phyloP scores from a whole-genome alignment of 371 early-diverging fungal species.

The Choanephora cucurbitarum region DNA sequence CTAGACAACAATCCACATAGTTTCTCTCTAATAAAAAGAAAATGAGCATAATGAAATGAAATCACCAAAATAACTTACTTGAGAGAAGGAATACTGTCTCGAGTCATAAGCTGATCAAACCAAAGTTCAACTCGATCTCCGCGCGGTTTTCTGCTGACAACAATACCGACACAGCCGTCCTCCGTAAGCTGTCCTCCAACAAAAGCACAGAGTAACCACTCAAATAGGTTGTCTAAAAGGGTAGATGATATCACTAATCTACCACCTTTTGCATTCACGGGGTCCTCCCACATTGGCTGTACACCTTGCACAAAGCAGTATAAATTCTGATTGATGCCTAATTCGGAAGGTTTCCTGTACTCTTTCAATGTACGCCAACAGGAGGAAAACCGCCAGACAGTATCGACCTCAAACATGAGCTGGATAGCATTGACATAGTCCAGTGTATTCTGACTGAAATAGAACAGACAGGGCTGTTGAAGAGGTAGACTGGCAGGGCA shows the following conservation, averaged over 20 bases:
- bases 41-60: slow-evolving; percentile 1
- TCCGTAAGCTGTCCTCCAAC: slow-evolving; percentile 52
- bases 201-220: slow-evolving; percentile 52
- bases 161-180: slow-evolving; percentile 41
- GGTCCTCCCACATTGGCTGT: slow-evolving; percentile 66
- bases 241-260: slow-evolving; percentile 32
- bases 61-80: slow-evolving; percentile 36
- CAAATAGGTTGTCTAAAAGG: slow-evolving; percentile 50
- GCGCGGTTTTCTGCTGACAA: slow-evolving; percentile 44
- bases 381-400: slow-evolving; percentile 55
- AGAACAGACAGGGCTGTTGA: slow-evolving; percentile 30
- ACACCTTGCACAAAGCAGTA: slow-evolving; percentile 59
- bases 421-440: slow-evolving; percentile 52
- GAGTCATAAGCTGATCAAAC: slow-evolving; percentile 36
- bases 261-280: slow-evolving; percentile 55
- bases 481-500: slow-evolving; percentile 29
- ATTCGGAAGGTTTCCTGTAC: slow-evolving; percentile 38
- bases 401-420: slow-evolving; percentile 49
- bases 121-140: slow-evolving; percentile 65
- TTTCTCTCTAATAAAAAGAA: slow-evolving; percentile 15
- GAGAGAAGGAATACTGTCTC: slow-evolving; percentile 21
- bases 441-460: slow-evolving; percentile 49
- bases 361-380: slow-evolving; percentile 50
- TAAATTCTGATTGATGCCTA: slow-evolving; percentile 52
- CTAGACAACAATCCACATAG: slow-evolving; percentile 31